These are phyloP conservation scores for Suillus clintonianus DNA, from an alignment of 768 basidiomycete genomes.

Conservation along the genomic window DNA sequence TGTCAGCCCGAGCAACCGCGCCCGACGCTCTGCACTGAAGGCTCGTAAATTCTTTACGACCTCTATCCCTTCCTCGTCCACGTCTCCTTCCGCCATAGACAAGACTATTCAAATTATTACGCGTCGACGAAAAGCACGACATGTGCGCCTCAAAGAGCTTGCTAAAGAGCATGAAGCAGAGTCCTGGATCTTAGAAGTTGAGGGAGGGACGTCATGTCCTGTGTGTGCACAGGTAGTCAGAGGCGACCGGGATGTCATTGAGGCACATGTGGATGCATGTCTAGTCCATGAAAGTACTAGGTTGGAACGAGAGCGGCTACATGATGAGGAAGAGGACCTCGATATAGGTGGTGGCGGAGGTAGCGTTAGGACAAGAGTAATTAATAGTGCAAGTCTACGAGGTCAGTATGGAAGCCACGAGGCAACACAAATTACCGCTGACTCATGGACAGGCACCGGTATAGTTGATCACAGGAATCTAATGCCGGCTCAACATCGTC, in stretches of 20 bases:
- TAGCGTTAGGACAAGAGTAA: slow-evolving; percentile 42
- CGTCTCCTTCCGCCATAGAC: slow-evolving; percentile 35
- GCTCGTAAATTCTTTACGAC: slow-evolving; percentile 41
- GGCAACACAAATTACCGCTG: not conserved
- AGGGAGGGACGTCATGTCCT: slow-evolving; percentile 61
- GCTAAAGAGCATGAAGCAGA: slow-evolving; percentile 60
- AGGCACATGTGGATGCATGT: slow-evolving; percentile 84
- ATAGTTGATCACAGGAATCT: slow-evolving; percentile 34
- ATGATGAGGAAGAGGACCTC: slow-evolving; percentile 32
- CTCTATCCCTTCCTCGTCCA: slow-evolving; percentile 24
- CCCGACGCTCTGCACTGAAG: slow-evolving; percentile 46
- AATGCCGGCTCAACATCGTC: not conserved
- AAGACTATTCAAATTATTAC: slow-evolving; percentile 66
- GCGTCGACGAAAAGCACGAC: slow-evolving; percentile 67
- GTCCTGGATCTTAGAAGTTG: slow-evolving; percentile 27
- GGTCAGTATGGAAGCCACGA: slow-evolving; percentile 21
- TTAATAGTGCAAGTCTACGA: slow-evolving; percentile 36
- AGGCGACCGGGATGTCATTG: slow-evolving; percentile 72
- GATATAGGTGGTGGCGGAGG: slow-evolving; percentile 45
- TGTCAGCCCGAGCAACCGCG: slow-evolving; percentile 17
- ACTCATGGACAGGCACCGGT: slow-evolving; percentile 57
- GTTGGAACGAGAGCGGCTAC: slow-evolving; percentile 35
- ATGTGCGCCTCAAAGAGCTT: slow-evolving; percentile 67
- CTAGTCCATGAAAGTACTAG: slow-evolving; percentile 55
- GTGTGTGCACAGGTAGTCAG: slow-evolving; percentile 59